These are phyloP conservation scores for Asterella californica DNA, from an alignment of 225 moss, liverwort and hornwort genomes.

Conservation along the genomic window DNA sequence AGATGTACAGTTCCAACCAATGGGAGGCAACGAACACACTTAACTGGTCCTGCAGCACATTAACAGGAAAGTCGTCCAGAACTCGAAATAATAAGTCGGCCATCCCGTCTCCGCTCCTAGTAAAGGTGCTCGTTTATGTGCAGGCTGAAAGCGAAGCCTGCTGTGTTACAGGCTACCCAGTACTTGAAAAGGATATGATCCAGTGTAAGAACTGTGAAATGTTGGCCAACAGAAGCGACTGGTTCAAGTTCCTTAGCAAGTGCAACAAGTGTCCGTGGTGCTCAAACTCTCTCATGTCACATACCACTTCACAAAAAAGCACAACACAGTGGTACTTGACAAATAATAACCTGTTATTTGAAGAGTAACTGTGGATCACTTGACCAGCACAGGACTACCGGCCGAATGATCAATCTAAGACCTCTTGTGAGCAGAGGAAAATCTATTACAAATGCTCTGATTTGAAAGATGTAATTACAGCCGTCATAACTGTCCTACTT, in stretches of 20 bases:
- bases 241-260: conserved; percentile 63
- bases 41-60: neutral
- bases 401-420: too few species aligned
- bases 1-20: neutral
- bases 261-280: conserved; percentile 90
- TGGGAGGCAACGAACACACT: neutral
- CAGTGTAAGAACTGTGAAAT: conserved; percentile 67
- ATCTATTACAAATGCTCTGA: too few species aligned
- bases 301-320: conserved; percentile 1
- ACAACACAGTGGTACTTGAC: conserved; percentile 9
- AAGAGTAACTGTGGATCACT: neutral
- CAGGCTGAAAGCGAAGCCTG: conserved; percentile 66
- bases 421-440: too few species aligned
- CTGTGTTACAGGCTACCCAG: conserved; percentile 82
- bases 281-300: conserved; percentile 10
- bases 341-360: conserved; percentile 16
- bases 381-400: neutral
- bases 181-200: conserved; percentile 51
- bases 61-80: neutral
- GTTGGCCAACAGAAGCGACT: conserved; percentile 80
- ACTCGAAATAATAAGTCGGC: neutral
- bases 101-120: neutral
- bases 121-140: neutral
- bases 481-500: neutral
- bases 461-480: conserved; percentile 1